phyloP scores from a whole-genome alignment of 768 basidiomycete species.

The Agrocybe praecox region DNA sequence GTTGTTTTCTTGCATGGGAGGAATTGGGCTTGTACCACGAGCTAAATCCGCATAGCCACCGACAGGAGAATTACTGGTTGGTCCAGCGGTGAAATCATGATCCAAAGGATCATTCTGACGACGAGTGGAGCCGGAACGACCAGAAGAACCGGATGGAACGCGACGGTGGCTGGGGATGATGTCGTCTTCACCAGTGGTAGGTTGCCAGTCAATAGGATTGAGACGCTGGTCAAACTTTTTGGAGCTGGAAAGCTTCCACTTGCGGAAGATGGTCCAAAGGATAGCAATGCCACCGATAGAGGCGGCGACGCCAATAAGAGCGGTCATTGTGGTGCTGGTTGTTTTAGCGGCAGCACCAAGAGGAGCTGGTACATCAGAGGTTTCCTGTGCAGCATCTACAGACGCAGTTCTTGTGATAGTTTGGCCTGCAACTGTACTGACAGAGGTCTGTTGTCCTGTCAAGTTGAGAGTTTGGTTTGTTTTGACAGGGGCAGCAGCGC shows the following conservation, averaged over 20 bases:
- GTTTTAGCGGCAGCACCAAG: slow-evolving; percentile 25
- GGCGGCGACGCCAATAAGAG: slow-evolving; percentile 71
- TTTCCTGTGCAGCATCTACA: slow-evolving; percentile 25
- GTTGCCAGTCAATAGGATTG: slow-evolving; percentile 88
- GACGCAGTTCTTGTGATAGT: slow-evolving; percentile 24
- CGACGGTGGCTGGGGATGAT: slow-evolving; percentile 54
- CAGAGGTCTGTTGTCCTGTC: slow-evolving; percentile 17
- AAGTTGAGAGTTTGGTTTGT: slow-evolving; percentile 22
- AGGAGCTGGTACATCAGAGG: slow-evolving; percentile 25
- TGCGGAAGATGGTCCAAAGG: slow-evolving; percentile 89
- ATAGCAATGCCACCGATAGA: slow-evolving; percentile 69
- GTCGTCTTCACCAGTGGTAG: slow-evolving; percentile 51
- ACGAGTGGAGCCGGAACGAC: slow-evolving; percentile 58
- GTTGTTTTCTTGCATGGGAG: slow-evolving; percentile 54
- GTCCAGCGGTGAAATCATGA: slow-evolving; percentile 67
- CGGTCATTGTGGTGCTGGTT: slow-evolving; percentile 52
- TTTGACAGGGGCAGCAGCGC: slow-evolving; percentile 14
- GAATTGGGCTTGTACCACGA: slow-evolving; percentile 72
- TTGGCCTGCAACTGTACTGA: slow-evolving; percentile 13
- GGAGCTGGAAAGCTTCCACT: slow-evolving; percentile 88
- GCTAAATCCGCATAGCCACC: slow-evolving; percentile 85
- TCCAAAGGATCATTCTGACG: slow-evolving; percentile 30
- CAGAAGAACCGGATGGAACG: slow-evolving; percentile 64
- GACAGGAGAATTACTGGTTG: slow-evolving; percentile 55
- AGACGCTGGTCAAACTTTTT: slow-evolving; percentile 81